These are phyloP conservation scores for Chlorella vulgaris DNA, from an alignment of 139 green algal genomes.

Conservation along the genomic window DNA sequence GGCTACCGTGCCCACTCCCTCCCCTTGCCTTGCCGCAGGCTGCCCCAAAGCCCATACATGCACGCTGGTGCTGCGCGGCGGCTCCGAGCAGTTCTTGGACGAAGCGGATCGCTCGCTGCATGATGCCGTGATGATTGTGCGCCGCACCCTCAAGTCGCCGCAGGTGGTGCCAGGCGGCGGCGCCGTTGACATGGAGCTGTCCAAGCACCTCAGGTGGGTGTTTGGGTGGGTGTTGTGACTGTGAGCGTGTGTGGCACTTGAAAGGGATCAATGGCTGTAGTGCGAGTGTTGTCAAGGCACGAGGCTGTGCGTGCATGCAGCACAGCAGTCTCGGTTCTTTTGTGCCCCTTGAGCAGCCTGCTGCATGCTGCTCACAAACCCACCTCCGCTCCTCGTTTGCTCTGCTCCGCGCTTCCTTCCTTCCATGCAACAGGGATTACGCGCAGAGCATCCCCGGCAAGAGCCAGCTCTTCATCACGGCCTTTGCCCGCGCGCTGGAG, in stretches of 20 bases:
- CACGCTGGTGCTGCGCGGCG: slow-evolving; percentile 96
- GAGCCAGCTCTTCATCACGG: slow-evolving; percentile 96
- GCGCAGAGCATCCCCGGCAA: slow-evolving; percentile 81
- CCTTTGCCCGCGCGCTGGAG: slow-evolving; percentile 91
- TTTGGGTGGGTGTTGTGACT: background rate
- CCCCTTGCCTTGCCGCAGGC: slow-evolving; percentile 26
- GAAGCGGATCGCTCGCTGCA: slow-evolving; percentile 96
- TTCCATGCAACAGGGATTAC: slow-evolving; percentile 45
- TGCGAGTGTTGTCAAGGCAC: no score
- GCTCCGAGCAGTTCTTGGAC: slow-evolving; percentile 91
- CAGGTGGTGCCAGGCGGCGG: slow-evolving; percentile 92
- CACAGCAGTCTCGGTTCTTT: no score
- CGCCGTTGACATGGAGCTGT: slow-evolving; percentile 95
- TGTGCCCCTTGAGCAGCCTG: no score
- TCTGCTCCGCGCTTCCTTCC: background rate
- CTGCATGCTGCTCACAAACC: no score
- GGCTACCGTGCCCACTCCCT: background rate
- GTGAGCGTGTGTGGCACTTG: no score
- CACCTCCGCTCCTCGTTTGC: no score
- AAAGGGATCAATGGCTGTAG: no score
- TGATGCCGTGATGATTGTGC: slow-evolving; percentile 99
- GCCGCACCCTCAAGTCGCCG: slow-evolving; percentile 82
- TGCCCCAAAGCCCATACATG: slow-evolving; percentile 88
- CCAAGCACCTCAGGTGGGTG: slow-evolving; percentile 37
- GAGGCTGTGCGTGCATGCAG: no score